Evolutionary conservation across 169 alveolate species (phyloP), one percentile per base, ranked within the genome.

Genomic region (Hepatocystis sp.): DNA sequence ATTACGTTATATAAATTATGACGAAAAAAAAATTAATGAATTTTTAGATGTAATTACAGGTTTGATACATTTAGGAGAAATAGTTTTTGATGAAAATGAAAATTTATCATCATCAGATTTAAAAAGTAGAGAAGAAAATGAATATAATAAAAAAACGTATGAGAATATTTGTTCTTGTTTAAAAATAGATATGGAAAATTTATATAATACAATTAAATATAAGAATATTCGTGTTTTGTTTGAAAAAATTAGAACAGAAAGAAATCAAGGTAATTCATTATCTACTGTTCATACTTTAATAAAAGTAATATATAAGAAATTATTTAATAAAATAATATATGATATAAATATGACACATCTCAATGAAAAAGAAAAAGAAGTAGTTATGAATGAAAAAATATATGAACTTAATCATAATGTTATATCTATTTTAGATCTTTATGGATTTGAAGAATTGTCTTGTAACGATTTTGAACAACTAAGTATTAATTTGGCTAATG

Each of bases 401-500:
- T 58, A 71, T 36, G 52, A n/a, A 21, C 11, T 1, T 11, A 71
- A 58, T 44, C 27, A 56, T 42, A 84, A 68, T 25, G 90, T 96
- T 92, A 97, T 98, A 55, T 99, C 99, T 34, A 96, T 99, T 52
- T 86, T 99, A 21, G 99, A 99, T 90, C 97, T 98, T 46, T 98
- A 97, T 91, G 99, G 99, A 0, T 99, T 99, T 88, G 99, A 99
- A 90, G 96, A 93, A 40, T 97, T 99, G 66, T 91, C 96, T 52
- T 93, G 93, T 66, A 99, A 99, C 95, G 95, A 98, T 34, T 97
- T 97, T 90, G 99, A 99, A 84, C 99, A 99, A 86, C 91, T 99
- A 78, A 95, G 98, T 88, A 98, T 99, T 61, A 99, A 99, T 89
- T 96, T 96, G 78, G 98, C 99, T 10, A 98, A 99, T 95, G 99